Base-by-base conservation (phyloP, 116 monocot genomes). In the Phalaenopsis hybrid region DNA sequence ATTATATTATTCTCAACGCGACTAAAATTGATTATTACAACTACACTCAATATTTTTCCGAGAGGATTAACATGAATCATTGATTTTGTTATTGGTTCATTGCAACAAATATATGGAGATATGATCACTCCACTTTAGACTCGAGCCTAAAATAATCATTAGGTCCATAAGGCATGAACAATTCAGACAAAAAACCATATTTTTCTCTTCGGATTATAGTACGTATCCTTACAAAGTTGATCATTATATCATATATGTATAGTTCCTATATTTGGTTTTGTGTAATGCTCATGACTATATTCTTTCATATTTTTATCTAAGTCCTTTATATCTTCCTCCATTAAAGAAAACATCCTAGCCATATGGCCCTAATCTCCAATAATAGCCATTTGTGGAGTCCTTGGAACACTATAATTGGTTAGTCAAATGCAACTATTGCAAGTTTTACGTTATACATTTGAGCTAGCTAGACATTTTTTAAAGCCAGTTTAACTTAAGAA, bases 231-330 rank as follows among this genome's bases (percentile, higher is more conserved):
- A 82, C 92, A 94, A 11, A 96, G 31, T 50, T 84, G 84, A 79
- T 96, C 96, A 83, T 89, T 89, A 76, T 89, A 89, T 89, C 92
- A 93, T 12, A 89, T 86, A 23, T 93, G 87, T n/a, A 86, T 8
- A 23, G 72, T 69, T 2, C 86, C 79, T 8, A 93, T 34, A 69
- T 87, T 84, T 9, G 87, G 84, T 23, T 85, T 80, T 21, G 85
- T n/a, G 18, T 78, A 93, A 23, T 86, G 15, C 18, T 82, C 65
- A 0, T 41, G 33, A 0, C 63, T 55, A 57, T 92, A 89, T 68
- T 74, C 43, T 58, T 86, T 90, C 92, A 86, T 88, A 81, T 82
- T 87, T 31, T 84, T 79, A 9, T 89, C 86, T 94, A 92, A 94
- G 23, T 85, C 82, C 63, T 33, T 59, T 23, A 89, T 69, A 18